Evolutionary conservation across 2,329 filamentous ascomycete species (phyloP), one percentile per base, ranked within the genome.

Genomic region (Elsinoe perseae): DNA sequence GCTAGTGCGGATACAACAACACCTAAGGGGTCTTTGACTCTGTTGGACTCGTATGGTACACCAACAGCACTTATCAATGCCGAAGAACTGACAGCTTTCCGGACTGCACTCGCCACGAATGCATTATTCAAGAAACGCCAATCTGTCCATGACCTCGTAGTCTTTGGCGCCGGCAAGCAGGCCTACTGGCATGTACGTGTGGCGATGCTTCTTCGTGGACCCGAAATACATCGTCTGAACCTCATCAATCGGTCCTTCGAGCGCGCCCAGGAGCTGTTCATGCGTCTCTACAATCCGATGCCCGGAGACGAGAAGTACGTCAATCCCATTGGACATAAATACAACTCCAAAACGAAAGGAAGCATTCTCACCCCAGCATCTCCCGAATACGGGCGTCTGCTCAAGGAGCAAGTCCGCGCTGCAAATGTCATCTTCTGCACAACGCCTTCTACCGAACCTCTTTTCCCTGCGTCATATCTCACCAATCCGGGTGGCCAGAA

Each of bases 101-200:
- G 84, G 44, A 87, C 85, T 0, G 81, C 84, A 0, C 72, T 87
- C 10, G 80, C 80, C 0, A 79, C 80, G 10, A 80, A 84, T 57
- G 74, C 86, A 62, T 75, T 85, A 16, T 81, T 81, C 65, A 75
- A 73, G 63, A 76, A 76, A 64, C 87, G 92, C 56, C 75, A 80
- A 56, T 79, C 80, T 25, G 85, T 95, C 40, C 84, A 85, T 66
- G 88, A 84, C 12, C 67, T 96, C 9, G 84, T 86, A 12, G 85
- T 95, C 54, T 97, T 96, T 68, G 92, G 92, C 21, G 85, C 86
- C 30, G 92, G 92, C 44, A 83, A 86, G 63, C 91, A 96, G 73
- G 92, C 92, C 10, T 95, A 92, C 74, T 97, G 91, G 91, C 92
- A 96, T 68, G 82, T 95, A 42, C 85, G 90, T 0, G 79, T 97